A percentile compares a stretch with the other conserved stretches of the same genome.
Conservation (phyloP, 2,329 filamentous ascomycete species). For the Neofusicoccum ribis region DNA sequence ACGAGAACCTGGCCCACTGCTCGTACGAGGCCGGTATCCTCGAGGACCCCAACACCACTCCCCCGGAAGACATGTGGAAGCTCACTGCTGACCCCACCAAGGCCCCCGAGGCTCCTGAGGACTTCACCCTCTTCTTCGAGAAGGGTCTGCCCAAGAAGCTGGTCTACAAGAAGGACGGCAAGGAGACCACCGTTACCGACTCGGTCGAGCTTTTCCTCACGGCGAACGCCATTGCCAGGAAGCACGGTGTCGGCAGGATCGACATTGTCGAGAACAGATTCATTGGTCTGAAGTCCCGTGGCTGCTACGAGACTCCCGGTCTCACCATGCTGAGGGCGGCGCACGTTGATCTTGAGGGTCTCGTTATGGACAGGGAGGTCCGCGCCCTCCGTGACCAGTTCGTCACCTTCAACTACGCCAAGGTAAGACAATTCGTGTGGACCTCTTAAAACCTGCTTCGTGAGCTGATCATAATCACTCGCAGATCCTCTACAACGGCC, state of each 20-base stretch:
- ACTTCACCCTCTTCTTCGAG: conserved; percentile 71
- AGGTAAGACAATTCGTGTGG: conserved; percentile 33
- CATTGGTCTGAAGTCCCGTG: conserved; percentile 77
- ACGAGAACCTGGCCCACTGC: conserved; percentile 74
- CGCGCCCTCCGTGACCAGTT: conserved; percentile 71
- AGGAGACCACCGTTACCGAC: conserved; percentile 63
- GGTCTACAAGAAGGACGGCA: conserved; percentile 53
- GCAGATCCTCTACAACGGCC: conserved; percentile 57
- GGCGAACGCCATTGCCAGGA: conserved; percentile 69
- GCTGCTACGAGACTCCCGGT: conserved; percentile 68
- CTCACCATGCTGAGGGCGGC: conserved; percentile 54
- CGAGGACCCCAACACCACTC: conserved; percentile 64
- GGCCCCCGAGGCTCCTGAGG: conserved; percentile 69
- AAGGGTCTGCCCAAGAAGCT: conserved; percentile 74
- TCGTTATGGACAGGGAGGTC: conserved; percentile 68
- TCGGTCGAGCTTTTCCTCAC: conserved; percentile 71
- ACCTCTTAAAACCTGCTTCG: conserved; percentile 27
- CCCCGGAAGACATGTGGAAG: conserved; percentile 80
- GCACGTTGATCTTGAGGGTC: conserved; percentile 64
- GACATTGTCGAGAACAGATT: conserved; percentile 83
- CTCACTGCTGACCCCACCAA: conserved; percentile 67
- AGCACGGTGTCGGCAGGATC: conserved; percentile 74
- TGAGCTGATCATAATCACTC: neutral
- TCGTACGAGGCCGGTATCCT: conserved; percentile 77
- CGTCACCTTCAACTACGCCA: conserved; percentile 64